Conservation (phyloP, 2,329 filamentous ascomycete genomes). For the Fusarium nygamai region DNA sequence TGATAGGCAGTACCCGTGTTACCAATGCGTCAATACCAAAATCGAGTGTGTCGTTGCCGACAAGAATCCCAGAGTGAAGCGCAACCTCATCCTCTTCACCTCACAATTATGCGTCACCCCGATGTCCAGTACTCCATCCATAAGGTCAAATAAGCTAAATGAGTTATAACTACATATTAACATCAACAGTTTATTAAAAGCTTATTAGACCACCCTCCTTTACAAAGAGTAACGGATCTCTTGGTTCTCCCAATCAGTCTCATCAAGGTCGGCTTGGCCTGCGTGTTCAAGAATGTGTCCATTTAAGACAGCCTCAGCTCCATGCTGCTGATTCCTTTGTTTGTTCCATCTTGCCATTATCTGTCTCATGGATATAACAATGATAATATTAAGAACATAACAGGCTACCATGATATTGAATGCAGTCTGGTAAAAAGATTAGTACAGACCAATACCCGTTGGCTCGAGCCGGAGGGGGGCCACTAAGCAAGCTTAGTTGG, state of each 20-base stretch:
- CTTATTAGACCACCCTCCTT: accelerated
- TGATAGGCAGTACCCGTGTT: too few relatives aligned
- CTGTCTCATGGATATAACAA: neutral
- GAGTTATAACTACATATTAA: too few relatives aligned
- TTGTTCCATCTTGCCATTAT: neutral
- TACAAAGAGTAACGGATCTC: neutral
- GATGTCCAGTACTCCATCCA: too few relatives aligned
- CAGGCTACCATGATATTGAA: neutral
- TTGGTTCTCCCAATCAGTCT: neutral
- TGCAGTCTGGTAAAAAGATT: neutral
- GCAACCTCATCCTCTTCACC: too few relatives aligned
- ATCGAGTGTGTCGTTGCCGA: too few relatives aligned
- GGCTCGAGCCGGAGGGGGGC: too few relatives aligned
- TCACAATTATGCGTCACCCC: too few relatives aligned
- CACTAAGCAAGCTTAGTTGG: too few relatives aligned
- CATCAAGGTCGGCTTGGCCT: neutral
- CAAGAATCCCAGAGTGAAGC: too few relatives aligned
- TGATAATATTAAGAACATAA: neutral
- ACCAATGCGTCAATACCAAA: too few relatives aligned
- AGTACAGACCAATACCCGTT: neutral
- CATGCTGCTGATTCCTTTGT: neutral
- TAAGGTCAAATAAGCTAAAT: too few relatives aligned
- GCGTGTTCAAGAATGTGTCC: neutral
- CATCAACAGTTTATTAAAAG: too few relatives aligned
- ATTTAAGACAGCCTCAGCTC: neutral